A percentile compares a stretch with the other conserved stretches of the same genome.
These are phyloP conservation scores for Meira nashicola DNA, from an alignment of 1,284 basidiomycete genomes.

Conservation along the genomic window DNA sequence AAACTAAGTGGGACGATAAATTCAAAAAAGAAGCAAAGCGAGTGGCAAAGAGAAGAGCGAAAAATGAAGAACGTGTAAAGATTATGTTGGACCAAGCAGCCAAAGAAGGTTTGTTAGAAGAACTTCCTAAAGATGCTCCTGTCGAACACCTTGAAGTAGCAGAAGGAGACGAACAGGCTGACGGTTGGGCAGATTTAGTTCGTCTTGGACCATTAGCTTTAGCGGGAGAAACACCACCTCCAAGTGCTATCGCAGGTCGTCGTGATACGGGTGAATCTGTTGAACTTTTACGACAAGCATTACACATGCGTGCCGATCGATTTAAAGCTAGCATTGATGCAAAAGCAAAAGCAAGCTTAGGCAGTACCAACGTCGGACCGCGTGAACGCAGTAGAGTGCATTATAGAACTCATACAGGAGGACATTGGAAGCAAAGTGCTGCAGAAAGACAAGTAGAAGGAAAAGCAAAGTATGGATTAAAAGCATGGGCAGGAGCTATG, in stretches of 20 bases:
- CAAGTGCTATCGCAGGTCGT: constrained; percentile 36
- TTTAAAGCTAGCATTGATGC: background rate
- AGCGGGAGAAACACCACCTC: constrained; percentile 35
- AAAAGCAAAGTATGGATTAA: constrained; percentile 3
- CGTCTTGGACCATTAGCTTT: constrained; percentile 30
- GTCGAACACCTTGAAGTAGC: background rate
- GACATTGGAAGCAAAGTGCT: constrained; percentile 8
- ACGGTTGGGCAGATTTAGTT: constrained; percentile 24
- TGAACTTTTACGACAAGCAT: constrained; percentile 7
- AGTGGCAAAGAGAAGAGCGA: constrained; percentile 18
- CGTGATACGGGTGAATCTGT: constrained; percentile 28
- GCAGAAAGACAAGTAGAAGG: constrained; percentile 8
- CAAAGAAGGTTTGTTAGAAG: constrained; percentile 21
- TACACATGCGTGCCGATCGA: constrained; percentile 4
- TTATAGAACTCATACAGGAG: background rate
- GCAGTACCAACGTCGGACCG: background rate
- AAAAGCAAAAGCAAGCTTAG: background rate
- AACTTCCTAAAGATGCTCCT: background rate
- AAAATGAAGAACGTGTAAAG: constrained; percentile 15
- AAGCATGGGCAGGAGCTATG: constrained; percentile 7
- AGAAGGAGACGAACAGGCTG: constrained; percentile 3
- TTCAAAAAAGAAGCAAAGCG: constrained; percentile 19
- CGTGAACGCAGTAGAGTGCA: background rate
- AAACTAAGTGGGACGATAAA: constrained; percentile 32
- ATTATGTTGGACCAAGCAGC: constrained; percentile 20